Evolutionary conservation across 208 protist species (phyloP).

Genomic region (Tritrichomonas musculus): DNA sequence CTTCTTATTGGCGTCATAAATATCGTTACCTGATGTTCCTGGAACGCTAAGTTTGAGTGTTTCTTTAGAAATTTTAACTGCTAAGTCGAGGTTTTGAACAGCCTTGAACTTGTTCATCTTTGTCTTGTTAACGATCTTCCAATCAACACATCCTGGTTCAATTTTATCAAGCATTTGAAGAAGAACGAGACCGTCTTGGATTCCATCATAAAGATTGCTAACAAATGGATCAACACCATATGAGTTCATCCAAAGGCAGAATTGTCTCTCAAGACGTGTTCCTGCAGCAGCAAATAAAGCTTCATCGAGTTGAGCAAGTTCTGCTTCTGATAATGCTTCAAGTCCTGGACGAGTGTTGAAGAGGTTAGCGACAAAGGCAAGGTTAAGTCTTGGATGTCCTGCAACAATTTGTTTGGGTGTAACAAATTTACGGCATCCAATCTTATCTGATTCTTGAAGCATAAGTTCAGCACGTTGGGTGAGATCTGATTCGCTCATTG

Average conservation of each 20-base stretch:
- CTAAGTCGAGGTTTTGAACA: constrained; percentile 51
- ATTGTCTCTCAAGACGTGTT: constrained; percentile 51
- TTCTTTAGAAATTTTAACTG: constrained; percentile 40
- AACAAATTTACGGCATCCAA: constrained; percentile 49
- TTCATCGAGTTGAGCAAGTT: constrained; percentile 38
- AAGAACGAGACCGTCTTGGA: constrained; percentile 42
- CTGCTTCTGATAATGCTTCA: constrained; percentile 45
- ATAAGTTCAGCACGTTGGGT: constrained; percentile 48
- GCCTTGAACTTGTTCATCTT: constrained; percentile 53
- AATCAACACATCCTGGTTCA: constrained; percentile 46
- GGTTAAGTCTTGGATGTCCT: constrained; percentile 43
- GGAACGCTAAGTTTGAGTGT: constrained; percentile 41
- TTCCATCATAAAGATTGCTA: constrained; percentile 46
- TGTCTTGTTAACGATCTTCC: constrained; percentile 43
- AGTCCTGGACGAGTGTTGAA: constrained; percentile 58
- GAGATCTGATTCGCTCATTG: constrained; percentile 43
- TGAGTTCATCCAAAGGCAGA: constrained; percentile 59
- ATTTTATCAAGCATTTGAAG: constrained; percentile 51
- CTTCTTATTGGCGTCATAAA: constrained; percentile 50
- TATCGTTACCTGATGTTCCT: constrained; percentile 48
- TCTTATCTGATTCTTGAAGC: constrained; percentile 48
- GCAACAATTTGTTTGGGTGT: neutral
- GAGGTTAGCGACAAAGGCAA: constrained; percentile 53
- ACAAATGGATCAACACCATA: constrained; percentile 49
- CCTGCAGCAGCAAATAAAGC: constrained; percentile 35